Conservation (phyloP, 2,329 filamentous ascomycete species). For the Mycosphaerella sp. region DNA sequence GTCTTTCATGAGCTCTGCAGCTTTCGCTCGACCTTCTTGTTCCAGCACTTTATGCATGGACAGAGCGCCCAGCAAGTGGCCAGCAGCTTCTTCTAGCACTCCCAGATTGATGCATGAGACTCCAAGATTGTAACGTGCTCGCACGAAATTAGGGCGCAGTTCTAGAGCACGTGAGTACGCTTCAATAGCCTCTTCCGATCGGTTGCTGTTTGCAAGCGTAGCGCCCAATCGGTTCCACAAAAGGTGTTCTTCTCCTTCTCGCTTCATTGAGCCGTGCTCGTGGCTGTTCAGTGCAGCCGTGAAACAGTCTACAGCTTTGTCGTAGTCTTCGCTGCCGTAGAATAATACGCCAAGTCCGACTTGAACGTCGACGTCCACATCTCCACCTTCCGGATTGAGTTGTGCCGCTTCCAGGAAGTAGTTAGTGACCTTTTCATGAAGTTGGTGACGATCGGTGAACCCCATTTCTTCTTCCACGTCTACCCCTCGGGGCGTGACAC, state of each 20-base stretch:
- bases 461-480: slow-evolving; percentile 63
- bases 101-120: slow-evolving; percentile 97
- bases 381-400: slow-evolving; percentile 80
- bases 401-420: slow-evolving; percentile 91
- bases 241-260: slow-evolving; percentile 78
- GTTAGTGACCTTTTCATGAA: slow-evolving; percentile 85
- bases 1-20: slow-evolving; percentile 69
- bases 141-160: slow-evolving; percentile 91
- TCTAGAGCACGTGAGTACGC: slow-evolving; percentile 90
- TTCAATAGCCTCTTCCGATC: slow-evolving; percentile 90
- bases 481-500: slow-evolving; percentile 62
- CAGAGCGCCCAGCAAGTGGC: slow-evolving; percentile 83
- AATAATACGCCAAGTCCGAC: slow-evolving; percentile 95
- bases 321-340: slow-evolving; percentile 96
- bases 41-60: slow-evolving; percentile 95
- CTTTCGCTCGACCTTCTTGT: slow-evolving; percentile 73
- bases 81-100: slow-evolving; percentile 86
- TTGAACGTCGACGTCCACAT: slow-evolving; percentile 98
- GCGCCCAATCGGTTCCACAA: slow-evolving; percentile 97
- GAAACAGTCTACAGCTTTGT: slow-evolving; percentile 99
- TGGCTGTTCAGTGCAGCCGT: slow-evolving; percentile 79
- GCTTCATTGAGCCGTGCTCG: slow-evolving; percentile 76
- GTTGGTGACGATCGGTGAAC: slow-evolving; percentile 83
- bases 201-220: slow-evolving; percentile 89
- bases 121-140: slow-evolving; percentile 92